Base-by-base conservation (phyloP, 2,329 filamentous ascomycete species). In the Cladophialophora chaetospira region DNA sequence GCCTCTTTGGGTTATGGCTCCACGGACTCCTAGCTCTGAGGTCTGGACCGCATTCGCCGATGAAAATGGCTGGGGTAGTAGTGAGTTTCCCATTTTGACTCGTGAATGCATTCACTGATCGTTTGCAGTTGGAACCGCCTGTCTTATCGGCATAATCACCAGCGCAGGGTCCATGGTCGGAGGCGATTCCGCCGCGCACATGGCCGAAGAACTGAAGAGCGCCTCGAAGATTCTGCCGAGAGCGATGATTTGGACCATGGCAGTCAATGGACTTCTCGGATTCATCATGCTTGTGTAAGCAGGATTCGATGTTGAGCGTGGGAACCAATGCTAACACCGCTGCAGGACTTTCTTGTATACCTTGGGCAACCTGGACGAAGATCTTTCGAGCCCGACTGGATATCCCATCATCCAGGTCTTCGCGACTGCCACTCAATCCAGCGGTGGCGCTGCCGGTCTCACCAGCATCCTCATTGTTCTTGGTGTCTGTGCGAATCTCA, bases 41-140 rank as follows among this genome's bases (percentile, higher is more conserved):
- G 75, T 81, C 0, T 80, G 82, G 54, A 74, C 73, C 2, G 67
- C 72, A 1, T 82, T 82, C 59, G 67, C 71, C n/a, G 58, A 65
- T 46, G 72, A 74, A 29, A 74, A 73, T 13, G 71, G 69, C 10
- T 78, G 75, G 75, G 40, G 47, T n/a, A 45, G 57, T 9, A 61
- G 73, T 33, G 73, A 73, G 1, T 65, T 82, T 28, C 75, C 78
- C 1, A 68, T 70, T 1, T 64, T 76, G 51, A 69, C n/a, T n/a
- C n/a, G n/a, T n/a, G n/a, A 71, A 70, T 42, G 50, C 50, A 3
- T 62, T 21, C 70, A 68, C 17, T 77, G 15, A 48, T 33, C 73
- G 70, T 60, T 61, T 29, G 69, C 60, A 44, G 60, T 65, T 19
- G 75, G 73, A 1, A 66, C 72, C n/a, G 70, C 73, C 29, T 59